Evolutionary conservation across 768 basidiomycete genomes (phyloP).

Genomic region (Pholiota conissans): DNA sequence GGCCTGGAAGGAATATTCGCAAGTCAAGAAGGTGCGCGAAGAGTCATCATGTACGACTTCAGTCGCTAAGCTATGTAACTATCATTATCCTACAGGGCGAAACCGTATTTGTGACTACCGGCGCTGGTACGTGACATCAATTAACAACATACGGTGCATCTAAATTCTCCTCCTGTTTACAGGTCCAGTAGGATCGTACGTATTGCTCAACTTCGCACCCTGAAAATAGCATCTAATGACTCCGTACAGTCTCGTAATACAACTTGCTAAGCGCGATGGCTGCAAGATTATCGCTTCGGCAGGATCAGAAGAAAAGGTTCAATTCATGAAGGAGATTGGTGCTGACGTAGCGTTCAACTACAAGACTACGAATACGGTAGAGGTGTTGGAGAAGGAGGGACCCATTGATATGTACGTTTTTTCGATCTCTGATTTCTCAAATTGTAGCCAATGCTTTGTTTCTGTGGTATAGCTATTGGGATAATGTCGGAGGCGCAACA

Average conservation of each 20-base stretch:
- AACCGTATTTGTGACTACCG: slow-evolving; percentile 38
- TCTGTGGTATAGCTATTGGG: slow-evolving; percentile 38
- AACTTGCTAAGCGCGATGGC: slow-evolving; percentile 50
- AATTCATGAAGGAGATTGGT: slow-evolving; percentile 55
- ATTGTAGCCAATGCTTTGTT: neutral
- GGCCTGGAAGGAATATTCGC: slow-evolving; percentile 38
- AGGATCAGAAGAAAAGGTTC: slow-evolving; percentile 71
- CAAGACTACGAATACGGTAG: slow-evolving; percentile 52
- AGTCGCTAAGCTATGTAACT: too few species aligned
- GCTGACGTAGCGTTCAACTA: slow-evolving; percentile 74
- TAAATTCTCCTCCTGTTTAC: neutral
- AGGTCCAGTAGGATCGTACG: slow-evolving; percentile 5
- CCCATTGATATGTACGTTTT: slow-evolving; percentile 39
- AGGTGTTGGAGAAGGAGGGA: slow-evolving; percentile 56
- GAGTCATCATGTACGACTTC: too few species aligned
- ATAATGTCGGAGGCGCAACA: slow-evolving; percentile 61
- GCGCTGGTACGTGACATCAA: slow-evolving; percentile 29
- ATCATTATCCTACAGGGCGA: too few species aligned
- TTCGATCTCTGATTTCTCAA: neutral
- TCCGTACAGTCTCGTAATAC: slow-evolving; percentile 42
- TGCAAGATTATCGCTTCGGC: slow-evolving; percentile 70
- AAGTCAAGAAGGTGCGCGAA: slow-evolving; percentile 31
- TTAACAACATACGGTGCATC: too few species aligned
- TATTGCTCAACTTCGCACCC: neutral
- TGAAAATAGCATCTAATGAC: neutral